Percentiles rank a stretch among this genome's conserved stretches.
Evolutionary conservation across 805 yeast species (phyloP).

Genomic region (Cyberlindnera misumaiensis): DNA sequence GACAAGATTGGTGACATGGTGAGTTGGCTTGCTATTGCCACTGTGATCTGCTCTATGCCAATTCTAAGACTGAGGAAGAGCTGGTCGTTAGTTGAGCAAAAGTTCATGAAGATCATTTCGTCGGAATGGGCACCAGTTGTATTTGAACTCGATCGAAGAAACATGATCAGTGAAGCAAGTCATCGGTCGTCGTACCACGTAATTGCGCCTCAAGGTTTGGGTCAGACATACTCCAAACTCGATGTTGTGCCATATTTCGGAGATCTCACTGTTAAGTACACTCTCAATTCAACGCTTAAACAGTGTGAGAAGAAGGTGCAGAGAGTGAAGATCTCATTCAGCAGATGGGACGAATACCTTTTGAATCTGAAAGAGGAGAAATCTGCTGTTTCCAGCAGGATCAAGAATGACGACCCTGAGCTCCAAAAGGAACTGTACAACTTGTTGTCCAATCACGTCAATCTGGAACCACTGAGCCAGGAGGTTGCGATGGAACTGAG

Average conservation of each 20-base stretch:
- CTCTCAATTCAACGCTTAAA: constrained; percentile 33
- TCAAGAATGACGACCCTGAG: constrained; percentile 19
- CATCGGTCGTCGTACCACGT: constrained; percentile 61
- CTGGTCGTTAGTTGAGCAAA: constrained; percentile 67
- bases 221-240: constrained; percentile 65
- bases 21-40: constrained; percentile 87
- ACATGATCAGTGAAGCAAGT: constrained; percentile 49
- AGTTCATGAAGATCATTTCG: constrained; percentile 51
- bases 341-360: constrained; percentile 76
- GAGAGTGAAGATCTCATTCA: constrained; percentile 64
- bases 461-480: constrained; percentile 37
- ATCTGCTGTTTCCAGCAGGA: constrained; percentile 20
- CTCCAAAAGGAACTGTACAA: constrained; percentile 36
- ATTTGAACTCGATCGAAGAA: constrained; percentile 77
- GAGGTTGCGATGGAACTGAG: constrained; percentile 59
- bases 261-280: constrained; percentile 52
- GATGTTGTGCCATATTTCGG: constrained; percentile 88
- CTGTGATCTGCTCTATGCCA: constrained; percentile 76
- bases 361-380: constrained; percentile 39
- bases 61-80: constrained; percentile 63
- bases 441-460: constrained; percentile 38
- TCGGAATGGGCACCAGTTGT: constrained; percentile 92
- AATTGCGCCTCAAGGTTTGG: constrained; percentile 84
- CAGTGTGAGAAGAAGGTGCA: constrained; percentile 62
- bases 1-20: constrained; percentile 88